Evolutionary conservation across 768 basidiomycete species (phyloP).

Genomic region (Clavulina sp.): DNA sequence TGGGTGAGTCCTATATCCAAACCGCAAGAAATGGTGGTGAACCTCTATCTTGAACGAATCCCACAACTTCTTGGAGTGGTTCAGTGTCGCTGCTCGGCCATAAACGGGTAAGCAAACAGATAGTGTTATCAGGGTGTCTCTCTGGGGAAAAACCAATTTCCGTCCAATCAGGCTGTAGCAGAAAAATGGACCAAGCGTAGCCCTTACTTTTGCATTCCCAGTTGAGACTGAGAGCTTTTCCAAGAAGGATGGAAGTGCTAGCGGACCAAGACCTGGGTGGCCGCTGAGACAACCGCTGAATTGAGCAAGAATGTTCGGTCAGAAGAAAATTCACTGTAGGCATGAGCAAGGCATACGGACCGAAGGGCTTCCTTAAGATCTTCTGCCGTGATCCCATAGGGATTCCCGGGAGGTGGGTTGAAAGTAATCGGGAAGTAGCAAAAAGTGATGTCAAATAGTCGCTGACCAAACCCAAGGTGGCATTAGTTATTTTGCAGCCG

Average conservation of each 20-base stretch:
- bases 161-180: background rate
- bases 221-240: conserved; percentile 77
- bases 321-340: background rate
- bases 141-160: conserved; percentile 28
- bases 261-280: conserved; percentile 61
- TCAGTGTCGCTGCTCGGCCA: conserved; percentile 41
- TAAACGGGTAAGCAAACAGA: conserved; percentile 67
- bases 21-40: conserved; percentile 5
- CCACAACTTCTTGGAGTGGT: conserved; percentile 67
- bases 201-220: conserved; percentile 54
- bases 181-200: background rate
- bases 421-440: conserved; percentile 99
- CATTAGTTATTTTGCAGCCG: background rate
- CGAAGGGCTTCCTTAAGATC: conserved; percentile 61
- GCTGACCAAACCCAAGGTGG: conserved; percentile 25
- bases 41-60: conserved; percentile 84
- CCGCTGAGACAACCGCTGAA: conserved; percentile 56
- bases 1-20: background rate
- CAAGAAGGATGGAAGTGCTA: conserved; percentile 75
- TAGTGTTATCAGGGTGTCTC: conserved; percentile 71
- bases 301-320: background rate
- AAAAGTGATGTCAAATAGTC: conserved; percentile 85
- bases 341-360: conserved; percentile 22
- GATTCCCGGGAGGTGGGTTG: conserved; percentile 82
- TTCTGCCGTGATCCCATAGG: conserved; percentile 78